A percentile compares a stretch with the other conserved stretches of the same genome.
Evolutionary conservation across 108 stramenopile genomes (phyloP).

Genomic region (Aurantiochytrium sp.): DNA sequence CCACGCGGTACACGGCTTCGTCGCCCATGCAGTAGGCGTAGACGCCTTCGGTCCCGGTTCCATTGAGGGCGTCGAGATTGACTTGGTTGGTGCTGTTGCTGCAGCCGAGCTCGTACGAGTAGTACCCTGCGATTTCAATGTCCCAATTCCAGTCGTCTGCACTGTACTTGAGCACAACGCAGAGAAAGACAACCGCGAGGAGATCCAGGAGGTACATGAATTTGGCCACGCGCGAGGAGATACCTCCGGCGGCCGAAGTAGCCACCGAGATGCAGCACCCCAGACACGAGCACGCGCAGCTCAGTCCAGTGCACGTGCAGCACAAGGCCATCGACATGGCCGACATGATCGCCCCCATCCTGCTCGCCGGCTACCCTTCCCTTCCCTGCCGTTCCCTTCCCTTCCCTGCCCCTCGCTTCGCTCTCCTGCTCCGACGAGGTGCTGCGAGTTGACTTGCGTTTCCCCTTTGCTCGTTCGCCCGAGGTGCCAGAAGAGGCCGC

Average conservation of each 20-base stretch:
- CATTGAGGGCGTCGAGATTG: not conserved
- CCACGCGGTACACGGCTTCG: not conserved
- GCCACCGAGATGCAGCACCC: constrained; percentile 1
- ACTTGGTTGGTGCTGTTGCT: not conserved
- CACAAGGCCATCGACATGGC: not conserved
- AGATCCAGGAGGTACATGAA: not conserved
- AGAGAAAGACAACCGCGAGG: not conserved
- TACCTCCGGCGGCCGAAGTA: not conserved
- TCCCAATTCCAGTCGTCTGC: not conserved
- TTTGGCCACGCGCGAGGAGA: not conserved
- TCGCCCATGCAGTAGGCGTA: constrained; percentile 17
- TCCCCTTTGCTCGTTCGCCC: not conserved
- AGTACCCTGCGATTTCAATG: not conserved
- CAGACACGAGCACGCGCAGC: not conserved
- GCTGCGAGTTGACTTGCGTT: not conserved
- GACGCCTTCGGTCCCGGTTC: not conserved
- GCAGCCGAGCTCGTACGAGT: not conserved
- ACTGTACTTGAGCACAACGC: not conserved
- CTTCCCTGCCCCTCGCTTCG: not conserved
- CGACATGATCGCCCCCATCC: constrained; percentile 3
- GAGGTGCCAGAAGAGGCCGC: no score
- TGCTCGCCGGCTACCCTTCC: not conserved
- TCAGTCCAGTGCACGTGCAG: not conserved
- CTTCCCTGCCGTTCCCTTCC: no score
- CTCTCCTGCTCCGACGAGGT: not conserved